phyloP scores from a whole-genome alignment of 108 stramenopile genomes.

The Fragilaria crotonensis region DNA sequence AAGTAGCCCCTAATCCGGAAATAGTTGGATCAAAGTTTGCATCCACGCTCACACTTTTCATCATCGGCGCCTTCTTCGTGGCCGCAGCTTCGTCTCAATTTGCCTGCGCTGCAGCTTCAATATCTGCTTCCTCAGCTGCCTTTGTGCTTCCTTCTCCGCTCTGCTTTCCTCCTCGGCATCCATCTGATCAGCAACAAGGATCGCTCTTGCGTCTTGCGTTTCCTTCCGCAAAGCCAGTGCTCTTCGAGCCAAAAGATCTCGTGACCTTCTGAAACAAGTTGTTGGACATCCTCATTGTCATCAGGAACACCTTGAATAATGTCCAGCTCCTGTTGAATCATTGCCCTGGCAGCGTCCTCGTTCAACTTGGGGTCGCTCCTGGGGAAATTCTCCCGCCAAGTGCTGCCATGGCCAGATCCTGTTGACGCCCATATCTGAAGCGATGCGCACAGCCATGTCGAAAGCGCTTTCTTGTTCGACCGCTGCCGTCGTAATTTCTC shows the following conservation, averaged over 20 bases:
- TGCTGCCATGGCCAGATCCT: slow-evolving; percentile 61
- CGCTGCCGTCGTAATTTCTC: neutral
- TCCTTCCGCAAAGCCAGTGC: slow-evolving; percentile 72
- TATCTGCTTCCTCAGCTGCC: too few species aligned
- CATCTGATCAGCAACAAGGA: slow-evolving; percentile 71
- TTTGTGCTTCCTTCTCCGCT: slow-evolving; percentile 17
- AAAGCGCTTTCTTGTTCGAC: slow-evolving; percentile 22
- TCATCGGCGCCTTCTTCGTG: slow-evolving; percentile 9
- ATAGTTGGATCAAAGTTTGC: slow-evolving; percentile 69
- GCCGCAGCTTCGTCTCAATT: slow-evolving; percentile 15
- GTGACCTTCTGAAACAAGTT: slow-evolving; percentile 60
- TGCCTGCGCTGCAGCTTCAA: too few species aligned
- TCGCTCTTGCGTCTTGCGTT: slow-evolving; percentile 77
- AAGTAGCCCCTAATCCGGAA: slow-evolving; percentile 13
- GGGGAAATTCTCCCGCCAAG: slow-evolving; percentile 34
- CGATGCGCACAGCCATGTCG: slow-evolving; percentile 35
- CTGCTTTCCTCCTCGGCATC: slow-evolving; percentile 58
- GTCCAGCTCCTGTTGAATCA: slow-evolving; percentile 65
- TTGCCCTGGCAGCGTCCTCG: slow-evolving; percentile 48
- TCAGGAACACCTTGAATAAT: slow-evolving; percentile 49
- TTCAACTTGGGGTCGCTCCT: slow-evolving; percentile 27
- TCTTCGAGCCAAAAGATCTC: slow-evolving; percentile 53
- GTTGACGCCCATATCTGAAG: slow-evolving; percentile 58
- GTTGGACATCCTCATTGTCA: slow-evolving; percentile 49
- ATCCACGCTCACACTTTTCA: slow-evolving; percentile 54